Evolutionary conservation across 176 grass and related monocot species (phyloP).

Genomic region (Lolium multiflorum): DNA sequence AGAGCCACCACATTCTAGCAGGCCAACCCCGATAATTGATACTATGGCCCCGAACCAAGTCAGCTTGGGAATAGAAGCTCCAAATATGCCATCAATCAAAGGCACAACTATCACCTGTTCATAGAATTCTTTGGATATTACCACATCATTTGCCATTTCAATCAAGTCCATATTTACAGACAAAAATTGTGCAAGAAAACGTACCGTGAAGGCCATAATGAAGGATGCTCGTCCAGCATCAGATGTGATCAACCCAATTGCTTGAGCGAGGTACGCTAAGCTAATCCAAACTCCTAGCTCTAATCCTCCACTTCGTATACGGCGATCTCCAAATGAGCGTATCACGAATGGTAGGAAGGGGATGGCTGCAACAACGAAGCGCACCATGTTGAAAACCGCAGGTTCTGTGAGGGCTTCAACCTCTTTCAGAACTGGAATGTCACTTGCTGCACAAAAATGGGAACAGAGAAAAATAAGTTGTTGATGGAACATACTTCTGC

Average conservation of each 20-base stretch:
- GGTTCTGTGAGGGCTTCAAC: conserved; percentile 86
- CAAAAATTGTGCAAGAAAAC: conserved; percentile 1
- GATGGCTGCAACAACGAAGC: conserved; percentile 70
- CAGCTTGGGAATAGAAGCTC: conserved; percentile 62
- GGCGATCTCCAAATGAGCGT: conserved; percentile 47
- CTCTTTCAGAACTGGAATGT: conserved; percentile 97
- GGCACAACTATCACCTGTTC: conserved; percentile 87
- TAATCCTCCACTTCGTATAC: conserved; percentile 60
- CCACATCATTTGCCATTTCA: neutral
- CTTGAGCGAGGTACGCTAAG: conserved; percentile 80
- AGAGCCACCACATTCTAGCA: conserved; percentile 82
- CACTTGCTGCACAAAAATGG: conserved; percentile 67
- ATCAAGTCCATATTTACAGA: conserved; percentile 2
- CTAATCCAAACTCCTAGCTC: conserved; percentile 91
- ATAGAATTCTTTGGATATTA: conserved; percentile 25
- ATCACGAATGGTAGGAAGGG: conserved; percentile 73
- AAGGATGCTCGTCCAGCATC: conserved; percentile 89
- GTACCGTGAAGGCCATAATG: conserved; percentile 85
- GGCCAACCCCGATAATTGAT: conserved; percentile 69
- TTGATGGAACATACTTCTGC: neutral
- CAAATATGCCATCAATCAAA: conserved; percentile 85
- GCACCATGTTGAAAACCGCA: conserved; percentile 87
- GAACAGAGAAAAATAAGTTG: neutral
- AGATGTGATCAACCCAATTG: conserved; percentile 82
- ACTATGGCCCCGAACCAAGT: conserved; percentile 78